These are phyloP conservation scores for Penicillium sp. DNA, from an alignment of 2,329 filamentous ascomycete genomes.

Conservation along the genomic window DNA sequence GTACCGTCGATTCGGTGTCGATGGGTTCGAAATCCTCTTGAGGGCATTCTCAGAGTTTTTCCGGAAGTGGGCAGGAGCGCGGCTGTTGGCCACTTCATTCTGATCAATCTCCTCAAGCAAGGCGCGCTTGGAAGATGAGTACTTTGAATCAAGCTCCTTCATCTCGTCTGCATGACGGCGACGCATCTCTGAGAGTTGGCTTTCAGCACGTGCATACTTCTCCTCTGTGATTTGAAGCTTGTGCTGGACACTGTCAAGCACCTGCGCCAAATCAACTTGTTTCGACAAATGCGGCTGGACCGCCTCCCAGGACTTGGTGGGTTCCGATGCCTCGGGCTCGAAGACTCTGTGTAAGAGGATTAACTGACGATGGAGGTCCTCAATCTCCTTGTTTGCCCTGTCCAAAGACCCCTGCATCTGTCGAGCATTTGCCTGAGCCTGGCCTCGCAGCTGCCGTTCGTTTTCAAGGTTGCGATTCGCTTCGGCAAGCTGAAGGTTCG, in stretches of 20 bases:
- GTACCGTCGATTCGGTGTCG: constrained; percentile 73
- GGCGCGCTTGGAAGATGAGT: constrained; percentile 69
- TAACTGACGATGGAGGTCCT: constrained; percentile 77
- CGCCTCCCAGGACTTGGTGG: constrained; percentile 69
- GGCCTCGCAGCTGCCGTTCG: constrained; percentile 79
- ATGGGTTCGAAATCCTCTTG: constrained; percentile 71
- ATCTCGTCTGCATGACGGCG: constrained; percentile 73
- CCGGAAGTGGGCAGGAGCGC: constrained; percentile 73
- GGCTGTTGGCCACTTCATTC: constrained; percentile 73
- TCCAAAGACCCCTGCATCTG: constrained; percentile 80
- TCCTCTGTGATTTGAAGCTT: constrained; percentile 82
- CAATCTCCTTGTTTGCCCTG: constrained; percentile 76
- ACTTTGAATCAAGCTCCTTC: constrained; percentile 64
- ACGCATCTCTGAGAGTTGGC: constrained; percentile 77
- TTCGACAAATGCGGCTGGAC: constrained; percentile 68
- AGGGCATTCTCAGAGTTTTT: constrained; percentile 59
- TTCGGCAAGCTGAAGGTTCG: constrained; percentile 82
- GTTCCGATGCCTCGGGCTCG: constrained; percentile 71
- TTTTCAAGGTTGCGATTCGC: constrained; percentile 87
- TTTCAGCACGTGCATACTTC: constrained; percentile 78
- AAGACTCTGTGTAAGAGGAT: constrained; percentile 83
- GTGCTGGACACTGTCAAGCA: constrained; percentile 86
- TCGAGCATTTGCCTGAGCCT: constrained; percentile 83
- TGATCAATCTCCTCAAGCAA: constrained; percentile 85
- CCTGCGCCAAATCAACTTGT: constrained; percentile 76